phyloP scores from a whole-genome alignment of 805 yeast species.

The Lipomyces mesembrius region DNA sequence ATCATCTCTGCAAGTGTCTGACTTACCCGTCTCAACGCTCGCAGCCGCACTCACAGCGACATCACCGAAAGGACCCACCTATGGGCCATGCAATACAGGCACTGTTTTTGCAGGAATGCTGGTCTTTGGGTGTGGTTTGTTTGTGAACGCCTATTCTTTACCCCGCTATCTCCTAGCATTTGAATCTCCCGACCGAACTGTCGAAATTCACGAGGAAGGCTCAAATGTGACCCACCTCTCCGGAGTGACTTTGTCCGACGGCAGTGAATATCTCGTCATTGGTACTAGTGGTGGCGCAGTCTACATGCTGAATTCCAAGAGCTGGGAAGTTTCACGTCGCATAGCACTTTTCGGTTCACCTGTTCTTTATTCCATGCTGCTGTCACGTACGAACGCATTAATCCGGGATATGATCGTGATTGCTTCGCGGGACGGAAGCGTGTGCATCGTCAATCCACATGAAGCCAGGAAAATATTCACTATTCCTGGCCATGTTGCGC shows the following conservation, averaged over 20 bases:
- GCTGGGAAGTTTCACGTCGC: slow-evolving; percentile 25
- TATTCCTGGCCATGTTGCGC: slow-evolving; percentile 35
- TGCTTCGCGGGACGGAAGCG: slow-evolving; percentile 34
- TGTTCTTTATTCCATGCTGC: slow-evolving; percentile 26
- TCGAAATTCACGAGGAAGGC: slow-evolving; percentile 26
- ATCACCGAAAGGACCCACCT: slow-evolving; percentile 8
- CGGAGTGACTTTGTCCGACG: slow-evolving; percentile 7
- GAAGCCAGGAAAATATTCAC: slow-evolving; percentile 26
- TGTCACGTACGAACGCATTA: slow-evolving; percentile 4
- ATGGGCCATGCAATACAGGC: slow-evolving; percentile 32
- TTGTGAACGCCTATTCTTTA: slow-evolving; percentile 29
- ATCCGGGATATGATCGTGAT: slow-evolving; percentile 27
- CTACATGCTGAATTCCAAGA: slow-evolving; percentile 21
- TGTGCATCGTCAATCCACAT: slow-evolving; percentile 24
- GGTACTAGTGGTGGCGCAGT: slow-evolving; percentile 29
- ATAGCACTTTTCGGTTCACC: slow-evolving; percentile 35
- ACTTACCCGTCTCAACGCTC: neutral
- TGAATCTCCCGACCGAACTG: slow-evolving; percentile 28
- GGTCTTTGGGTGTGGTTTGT: slow-evolving; percentile 29
- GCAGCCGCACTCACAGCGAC: neutral
- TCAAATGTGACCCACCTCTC: slow-evolving; percentile 22
- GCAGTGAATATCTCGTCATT: slow-evolving; percentile 23
- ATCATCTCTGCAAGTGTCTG: neutral
- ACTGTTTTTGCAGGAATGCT: slow-evolving; percentile 29
- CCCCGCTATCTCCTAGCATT: slow-evolving; percentile 30